Percentiles rank a stretch among this genome's conserved stretches.
Conservation (phyloP, 75 land plant genomes). For the Larix kaempferi region DNA sequence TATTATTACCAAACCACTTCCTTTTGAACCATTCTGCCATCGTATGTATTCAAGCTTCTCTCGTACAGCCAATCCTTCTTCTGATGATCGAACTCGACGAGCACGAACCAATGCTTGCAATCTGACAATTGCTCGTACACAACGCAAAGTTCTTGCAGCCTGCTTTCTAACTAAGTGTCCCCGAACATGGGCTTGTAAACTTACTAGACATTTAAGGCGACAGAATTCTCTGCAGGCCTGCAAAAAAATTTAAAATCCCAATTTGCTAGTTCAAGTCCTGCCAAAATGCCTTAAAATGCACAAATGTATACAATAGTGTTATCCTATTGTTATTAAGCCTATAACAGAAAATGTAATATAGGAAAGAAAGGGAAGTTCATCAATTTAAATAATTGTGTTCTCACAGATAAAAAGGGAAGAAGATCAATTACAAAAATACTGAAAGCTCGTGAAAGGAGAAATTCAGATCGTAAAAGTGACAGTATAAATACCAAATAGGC, state of each 20-base stretch:
- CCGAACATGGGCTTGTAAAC: constrained; percentile 67
- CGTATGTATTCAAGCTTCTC: constrained; percentile 10
- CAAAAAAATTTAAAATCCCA: background rate
- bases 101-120: constrained; percentile 71
- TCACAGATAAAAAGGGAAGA: background rate
- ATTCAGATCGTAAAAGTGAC: background rate
- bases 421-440: background rate
- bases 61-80: constrained; percentile 10
- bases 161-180: constrained; percentile 65
- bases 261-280: background rate
- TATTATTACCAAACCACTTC: constrained; percentile 8
- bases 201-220: constrained; percentile 43
- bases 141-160: constrained; percentile 56
- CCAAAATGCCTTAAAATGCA: background rate
- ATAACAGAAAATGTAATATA: background rate
- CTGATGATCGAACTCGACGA: constrained; percentile 26
- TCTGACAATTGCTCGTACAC: constrained; percentile 63
- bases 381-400: background rate
- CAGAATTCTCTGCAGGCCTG: constrained; percentile 44
- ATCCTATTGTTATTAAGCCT: background rate
- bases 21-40: background rate
- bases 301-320: background rate
- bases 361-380: background rate
- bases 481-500: constrained; percentile 38
- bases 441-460: background rate